Evolutionary conservation across 2,329 filamentous ascomycete genomes (phyloP).

Genomic region (Cladophialophora psammophila): DNA sequence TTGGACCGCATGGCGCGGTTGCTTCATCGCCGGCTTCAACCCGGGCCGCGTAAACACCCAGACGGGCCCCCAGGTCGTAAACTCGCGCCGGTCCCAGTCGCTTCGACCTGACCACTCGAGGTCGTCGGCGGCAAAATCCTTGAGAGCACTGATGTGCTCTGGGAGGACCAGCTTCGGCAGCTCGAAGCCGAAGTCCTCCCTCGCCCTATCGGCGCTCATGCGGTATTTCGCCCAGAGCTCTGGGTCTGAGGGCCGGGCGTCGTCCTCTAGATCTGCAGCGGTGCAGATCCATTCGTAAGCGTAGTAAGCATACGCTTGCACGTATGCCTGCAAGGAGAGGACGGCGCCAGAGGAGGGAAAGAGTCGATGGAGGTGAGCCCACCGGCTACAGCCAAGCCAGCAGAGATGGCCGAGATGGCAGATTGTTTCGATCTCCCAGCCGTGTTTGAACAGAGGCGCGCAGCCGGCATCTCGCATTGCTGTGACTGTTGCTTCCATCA

Average conservation of each 20-base stretch:
- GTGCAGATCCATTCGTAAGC: slow-evolving; percentile 25
- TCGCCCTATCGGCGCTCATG: background rate
- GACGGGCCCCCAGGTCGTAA: slow-evolving; percentile 15
- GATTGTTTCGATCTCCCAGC: slow-evolving; percentile 15
- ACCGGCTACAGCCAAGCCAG: slow-evolving; percentile 22
- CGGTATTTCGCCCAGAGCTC: slow-evolving; percentile 15
- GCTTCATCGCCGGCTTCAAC: background rate
- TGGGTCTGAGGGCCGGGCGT: slow-evolving; percentile 14
- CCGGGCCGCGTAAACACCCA: slow-evolving; percentile 14
- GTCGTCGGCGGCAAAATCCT: slow-evolving; percentile 14
- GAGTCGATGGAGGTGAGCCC: slow-evolving; percentile 26
- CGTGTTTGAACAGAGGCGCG: background rate
- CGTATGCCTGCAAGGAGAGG: slow-evolving; percentile 13
- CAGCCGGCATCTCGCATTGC: slow-evolving; percentile 14
- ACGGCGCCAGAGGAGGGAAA: slow-evolving; percentile 24
- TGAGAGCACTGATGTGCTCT: slow-evolving; percentile 21
- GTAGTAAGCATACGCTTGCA: slow-evolving; percentile 27
- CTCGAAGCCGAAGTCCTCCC: slow-evolving; percentile 23
- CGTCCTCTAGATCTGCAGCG: background rate
- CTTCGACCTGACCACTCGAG: slow-evolving; percentile 6
- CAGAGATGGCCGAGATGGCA: slow-evolving; percentile 19
- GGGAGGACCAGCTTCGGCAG: slow-evolving; percentile 13
- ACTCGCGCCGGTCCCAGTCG: slow-evolving; percentile 2
- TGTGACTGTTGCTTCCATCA: slow-evolving; percentile 23
- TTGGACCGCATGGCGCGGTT: background rate